Base-by-base conservation (phyloP, 2,329 filamentous ascomycete species). In the Trichoderma koningii region DNA sequence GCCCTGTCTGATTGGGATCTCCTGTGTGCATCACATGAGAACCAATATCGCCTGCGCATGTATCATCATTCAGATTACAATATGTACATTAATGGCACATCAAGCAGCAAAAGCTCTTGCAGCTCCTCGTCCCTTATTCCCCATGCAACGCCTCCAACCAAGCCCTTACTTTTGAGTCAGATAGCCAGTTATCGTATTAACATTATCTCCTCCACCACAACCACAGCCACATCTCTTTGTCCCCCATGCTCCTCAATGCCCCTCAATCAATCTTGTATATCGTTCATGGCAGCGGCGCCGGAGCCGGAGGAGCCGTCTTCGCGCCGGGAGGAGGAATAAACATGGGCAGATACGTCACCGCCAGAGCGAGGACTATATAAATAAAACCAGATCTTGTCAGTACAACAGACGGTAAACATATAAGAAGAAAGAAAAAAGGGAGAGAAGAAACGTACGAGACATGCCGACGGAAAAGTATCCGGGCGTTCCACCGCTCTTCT, bases 381-480 rank as follows among this genome's bases (percentile, higher is more conserved):
- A 51, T n/a, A 2, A 19, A 7, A 5, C n/a, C n/a, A n/a, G n/a
- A n/a, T n/a, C n/a, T n/a, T n/a, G 53, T 17, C 12, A 6, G 6
- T 3, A 30, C 30, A 26, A 30, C 10, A 17, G n/a, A n/a, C n/a
- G n/a, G n/a, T n/a, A n/a, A n/a, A n/a, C n/a, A n/a, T n/a, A n/a
- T n/a, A n/a, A n/a, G n/a, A n/a, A n/a, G n/a, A n/a, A n/a, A n/a
- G n/a, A n/a, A n/a, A n/a, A n/a, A n/a, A n/a, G n/a, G n/a, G n/a
- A n/a, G n/a, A n/a, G n/a, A n/a, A n/a, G n/a, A n/a, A n/a, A 38
- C 88, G 72, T 82, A 92, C 90, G 73, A 21, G 91, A 87, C 90
- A 96, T 95, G 76, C 88, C 84, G 64, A 95, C 87, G 64, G 87
- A 88, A 77, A 95, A 89, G 72, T 82, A 82, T 17, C 82, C 78